These are phyloP conservation scores for Geoglossum cookeanum DNA, from an alignment of 2,329 filamentous ascomycete genomes.

Conservation along the genomic window DNA sequence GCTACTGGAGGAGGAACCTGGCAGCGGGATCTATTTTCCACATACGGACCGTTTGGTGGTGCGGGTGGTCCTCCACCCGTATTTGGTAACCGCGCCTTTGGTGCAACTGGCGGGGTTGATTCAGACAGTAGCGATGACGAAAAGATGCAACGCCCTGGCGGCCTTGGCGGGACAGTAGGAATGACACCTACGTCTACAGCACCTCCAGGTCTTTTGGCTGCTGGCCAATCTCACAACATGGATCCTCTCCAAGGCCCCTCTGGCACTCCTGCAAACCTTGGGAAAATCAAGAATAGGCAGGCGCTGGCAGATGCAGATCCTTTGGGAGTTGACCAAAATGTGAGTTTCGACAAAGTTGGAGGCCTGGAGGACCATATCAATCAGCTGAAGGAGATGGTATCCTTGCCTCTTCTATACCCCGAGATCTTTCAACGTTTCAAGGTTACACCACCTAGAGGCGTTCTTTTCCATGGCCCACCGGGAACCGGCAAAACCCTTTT, in stretches of 20 bases:
- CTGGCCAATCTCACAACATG: constrained; percentile 31
- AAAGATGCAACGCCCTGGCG: constrained; percentile 42
- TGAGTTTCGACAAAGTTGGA: constrained; percentile 88
- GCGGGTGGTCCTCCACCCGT: constrained; percentile 54
- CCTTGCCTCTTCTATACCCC: constrained; percentile 80
- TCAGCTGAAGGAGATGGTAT: constrained; percentile 96
- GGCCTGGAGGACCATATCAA: constrained; percentile 88
- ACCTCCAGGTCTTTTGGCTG: constrained; percentile 32
- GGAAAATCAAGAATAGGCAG: constrained; percentile 85
- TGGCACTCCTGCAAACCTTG: constrained; percentile 61
- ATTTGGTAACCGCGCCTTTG: constrained; percentile 54
- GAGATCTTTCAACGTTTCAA: constrained; percentile 85
- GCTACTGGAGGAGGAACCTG: constrained; percentile 37
- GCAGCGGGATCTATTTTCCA: constrained; percentile 74
- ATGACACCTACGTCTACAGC: constrained; percentile 39
- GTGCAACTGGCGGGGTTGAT: constrained; percentile 60
- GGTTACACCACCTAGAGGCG: constrained; percentile 83
- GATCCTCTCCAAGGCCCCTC: constrained; percentile 35
- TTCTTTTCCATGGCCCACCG: constrained; percentile 89
- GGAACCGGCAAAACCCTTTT: constrained; percentile 97
- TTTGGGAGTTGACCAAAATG: constrained; percentile 75
- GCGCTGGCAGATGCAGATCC: constrained; percentile 86
- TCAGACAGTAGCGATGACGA: constrained; percentile 97
- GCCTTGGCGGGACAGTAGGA: constrained; percentile 39
- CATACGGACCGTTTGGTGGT: constrained; percentile 82